Evolutionary conservation across 2,329 filamentous ascomycete genomes (phyloP).

Genomic region (Colletotrichum ledebouriae): DNA sequence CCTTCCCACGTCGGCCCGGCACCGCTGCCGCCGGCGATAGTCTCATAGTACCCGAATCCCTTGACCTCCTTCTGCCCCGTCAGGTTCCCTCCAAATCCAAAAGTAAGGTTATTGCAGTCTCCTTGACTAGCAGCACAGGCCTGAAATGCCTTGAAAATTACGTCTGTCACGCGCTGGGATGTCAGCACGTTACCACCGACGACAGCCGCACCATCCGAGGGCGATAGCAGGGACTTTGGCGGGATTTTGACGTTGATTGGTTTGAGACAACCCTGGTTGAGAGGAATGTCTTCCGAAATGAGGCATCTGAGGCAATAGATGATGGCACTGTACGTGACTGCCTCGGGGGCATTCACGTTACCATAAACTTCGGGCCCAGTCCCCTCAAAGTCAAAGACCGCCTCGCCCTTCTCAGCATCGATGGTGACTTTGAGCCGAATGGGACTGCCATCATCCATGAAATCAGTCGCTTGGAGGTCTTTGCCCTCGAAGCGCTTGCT

Average conservation of each 20-base stretch:
- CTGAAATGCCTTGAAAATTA: constrained; percentile 76
- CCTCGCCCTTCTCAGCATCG: constrained; percentile 80
- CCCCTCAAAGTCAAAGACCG: constrained; percentile 83
- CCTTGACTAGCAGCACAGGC: constrained; percentile 85
- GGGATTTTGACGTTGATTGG: constrained; percentile 83
- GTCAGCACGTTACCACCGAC: constrained; percentile 82
- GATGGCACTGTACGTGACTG: constrained; percentile 87
- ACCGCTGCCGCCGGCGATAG: constrained; percentile 73
- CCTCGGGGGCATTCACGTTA: constrained; percentile 85
- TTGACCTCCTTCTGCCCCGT: constrained; percentile 53
- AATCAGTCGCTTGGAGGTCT: constrained; percentile 79
- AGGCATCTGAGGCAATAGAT: constrained; percentile 87
- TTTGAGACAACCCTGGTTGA: constrained; percentile 85
- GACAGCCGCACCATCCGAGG: constrained; percentile 82
- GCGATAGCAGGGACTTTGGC: constrained; percentile 78
- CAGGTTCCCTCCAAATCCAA: constrained; percentile 74
- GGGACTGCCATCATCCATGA: constrained; percentile 87
- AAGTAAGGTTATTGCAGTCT: constrained; percentile 87
- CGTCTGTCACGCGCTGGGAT: constrained; percentile 59
- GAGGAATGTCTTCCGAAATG: constrained; percentile 83
- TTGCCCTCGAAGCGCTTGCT: constrained; percentile 78
- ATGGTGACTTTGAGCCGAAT: constrained; percentile 83
- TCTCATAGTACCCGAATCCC: constrained; percentile 71
- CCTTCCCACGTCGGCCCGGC: constrained; percentile 70
- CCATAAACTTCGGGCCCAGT: constrained; percentile 85